These are phyloP conservation scores for Coemansia sp. DNA, from an alignment of 192 early-diverging fungal species.

Conservation along the genomic window DNA sequence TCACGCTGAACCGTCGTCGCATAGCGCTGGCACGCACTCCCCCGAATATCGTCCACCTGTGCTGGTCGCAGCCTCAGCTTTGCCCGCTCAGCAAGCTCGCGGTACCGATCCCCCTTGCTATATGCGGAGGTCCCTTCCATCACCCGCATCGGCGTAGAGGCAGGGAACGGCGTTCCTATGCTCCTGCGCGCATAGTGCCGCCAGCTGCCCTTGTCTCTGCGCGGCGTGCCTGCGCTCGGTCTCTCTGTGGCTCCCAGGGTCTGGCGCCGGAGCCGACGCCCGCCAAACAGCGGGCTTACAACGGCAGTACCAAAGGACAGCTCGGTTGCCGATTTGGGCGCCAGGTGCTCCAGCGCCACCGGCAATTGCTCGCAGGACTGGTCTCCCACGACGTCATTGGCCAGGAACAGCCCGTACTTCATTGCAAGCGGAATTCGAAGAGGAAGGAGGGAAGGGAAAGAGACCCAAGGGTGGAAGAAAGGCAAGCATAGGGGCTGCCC, in stretches of 20 bases:
- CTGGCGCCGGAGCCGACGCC: too few relatives aligned
- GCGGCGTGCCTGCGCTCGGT: too few relatives aligned
- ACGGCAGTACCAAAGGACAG: too few relatives aligned
- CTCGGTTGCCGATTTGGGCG: too few relatives aligned
- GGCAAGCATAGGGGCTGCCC: neutral
- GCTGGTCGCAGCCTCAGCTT: neutral
- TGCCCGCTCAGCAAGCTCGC: slow-evolving; percentile 6
- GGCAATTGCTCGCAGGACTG: too few relatives aligned
- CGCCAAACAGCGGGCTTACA: too few relatives aligned
- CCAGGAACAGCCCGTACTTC: neutral
- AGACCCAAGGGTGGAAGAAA: neutral
- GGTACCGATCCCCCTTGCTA: slow-evolving; percentile 9
- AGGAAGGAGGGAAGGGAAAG: neutral
- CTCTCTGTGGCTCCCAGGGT: too few relatives aligned
- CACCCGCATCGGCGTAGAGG: neutral
- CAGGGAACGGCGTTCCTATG: slow-evolving; percentile 14
- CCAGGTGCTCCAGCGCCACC: too few relatives aligned
- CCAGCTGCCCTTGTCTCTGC: too few relatives aligned
- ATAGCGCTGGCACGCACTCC: slow-evolving; percentile 10
- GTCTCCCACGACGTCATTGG: neutral
- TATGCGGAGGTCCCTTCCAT: neutral
- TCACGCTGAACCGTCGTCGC: slow-evolving; percentile 22
- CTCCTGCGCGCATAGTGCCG: slow-evolving; percentile 6
- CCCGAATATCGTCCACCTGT: neutral
- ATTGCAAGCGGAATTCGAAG: neutral